A percentile compares a stretch with the other conserved stretches of the same genome.
Conservation (phyloP, 768 basidiomycete genomes). For the Xerocomus brunneocitrinus region DNA sequence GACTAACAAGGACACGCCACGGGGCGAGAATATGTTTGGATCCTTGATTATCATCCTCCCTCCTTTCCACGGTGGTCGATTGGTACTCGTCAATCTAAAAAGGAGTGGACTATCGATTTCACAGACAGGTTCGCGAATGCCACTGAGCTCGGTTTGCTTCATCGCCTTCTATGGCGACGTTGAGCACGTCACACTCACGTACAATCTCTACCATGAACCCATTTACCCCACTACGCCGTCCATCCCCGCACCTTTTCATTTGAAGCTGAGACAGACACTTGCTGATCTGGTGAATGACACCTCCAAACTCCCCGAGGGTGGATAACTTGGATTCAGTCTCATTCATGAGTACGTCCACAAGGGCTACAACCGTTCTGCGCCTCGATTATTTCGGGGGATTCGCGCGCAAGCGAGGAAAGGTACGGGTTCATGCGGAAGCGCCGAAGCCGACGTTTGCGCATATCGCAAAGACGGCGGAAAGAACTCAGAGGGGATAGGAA, state of each 20-base stretch:
- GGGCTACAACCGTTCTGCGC: neutral
- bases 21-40: constrained; percentile 16
- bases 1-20: constrained; percentile 46
- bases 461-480: too few relatives aligned
- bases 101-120: constrained; percentile 39
- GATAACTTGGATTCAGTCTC: constrained; percentile 13
- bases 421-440: too few relatives aligned
- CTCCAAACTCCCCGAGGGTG: neutral
- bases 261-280: neutral
- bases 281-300: neutral
- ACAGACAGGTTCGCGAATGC: constrained; percentile 7
- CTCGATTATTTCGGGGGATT: too few relatives aligned
- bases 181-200: constrained; percentile 33
- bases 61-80: constrained; percentile 39
- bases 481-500: too few relatives aligned
- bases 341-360: constrained; percentile 9
- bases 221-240: neutral
- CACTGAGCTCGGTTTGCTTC: constrained; percentile 26
- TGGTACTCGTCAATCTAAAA: constrained; percentile 29
- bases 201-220: constrained; percentile 28
- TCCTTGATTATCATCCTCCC: constrained; percentile 40
- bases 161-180: constrained; percentile 40
- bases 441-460: too few relatives aligned
- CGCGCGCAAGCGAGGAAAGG: too few relatives aligned
- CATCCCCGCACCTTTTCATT: neutral